These are phyloP conservation scores for Salix caprea DNA, from an alignment of 345 rosid genomes.

Conservation along the genomic window DNA sequence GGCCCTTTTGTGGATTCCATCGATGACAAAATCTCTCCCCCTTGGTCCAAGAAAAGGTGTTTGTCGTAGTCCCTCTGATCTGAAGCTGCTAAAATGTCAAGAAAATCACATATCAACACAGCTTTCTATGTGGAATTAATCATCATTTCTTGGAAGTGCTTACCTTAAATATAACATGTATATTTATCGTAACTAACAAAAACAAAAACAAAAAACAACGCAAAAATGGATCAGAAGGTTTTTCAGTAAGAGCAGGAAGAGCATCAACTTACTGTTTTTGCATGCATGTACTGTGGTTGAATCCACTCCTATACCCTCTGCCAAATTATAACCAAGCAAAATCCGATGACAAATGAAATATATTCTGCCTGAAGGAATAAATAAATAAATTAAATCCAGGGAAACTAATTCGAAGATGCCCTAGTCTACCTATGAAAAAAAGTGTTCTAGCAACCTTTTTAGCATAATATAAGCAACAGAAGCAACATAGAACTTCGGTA, in stretches of 20 bases:
- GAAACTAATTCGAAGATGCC: background rate
- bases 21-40: background rate
- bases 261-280: conserved; percentile 15
- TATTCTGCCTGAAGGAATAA: background rate
- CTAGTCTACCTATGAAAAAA: background rate
- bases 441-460: background rate
- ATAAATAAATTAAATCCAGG: background rate
- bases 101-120: conserved; percentile 8
- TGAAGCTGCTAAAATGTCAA: conserved; percentile 38
- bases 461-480: background rate
- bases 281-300: conserved; percentile 8
- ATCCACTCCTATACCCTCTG: conserved; percentile 5
- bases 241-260: background rate
- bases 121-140: background rate
- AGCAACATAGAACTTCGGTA: background rate
- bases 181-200: background rate
- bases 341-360: background rate
- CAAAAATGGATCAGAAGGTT: background rate
- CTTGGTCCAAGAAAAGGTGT: conserved; percentile 17
- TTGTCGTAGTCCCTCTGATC: conserved; percentile 31
- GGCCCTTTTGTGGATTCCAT: conserved; percentile 29
- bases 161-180: background rate
- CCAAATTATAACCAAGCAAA: background rate
- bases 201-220: background rate
- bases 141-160: background rate